phyloP scores from a whole-genome alignment of 2,329 filamentous ascomycete species.

The Mycosphaerella sp. region DNA sequence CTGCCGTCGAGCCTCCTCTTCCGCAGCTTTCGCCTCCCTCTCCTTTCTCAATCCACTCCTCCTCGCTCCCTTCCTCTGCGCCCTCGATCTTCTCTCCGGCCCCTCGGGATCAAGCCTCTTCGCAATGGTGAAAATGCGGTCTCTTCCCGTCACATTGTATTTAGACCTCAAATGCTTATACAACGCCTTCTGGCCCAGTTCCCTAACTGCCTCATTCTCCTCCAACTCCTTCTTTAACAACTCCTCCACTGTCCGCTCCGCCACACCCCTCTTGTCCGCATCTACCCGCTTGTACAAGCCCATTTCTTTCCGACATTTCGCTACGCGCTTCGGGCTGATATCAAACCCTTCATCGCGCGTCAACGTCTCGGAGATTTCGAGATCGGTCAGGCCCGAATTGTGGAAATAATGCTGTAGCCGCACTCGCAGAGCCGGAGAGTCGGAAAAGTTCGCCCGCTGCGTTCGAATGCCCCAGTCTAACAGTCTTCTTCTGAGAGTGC shows the following conservation, averaged over 20 bases:
- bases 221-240: constrained; percentile 5
- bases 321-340: neutral
- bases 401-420: constrained; percentile 11
- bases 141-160: constrained; percentile 9
- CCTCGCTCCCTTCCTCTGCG: constrained; percentile 5
- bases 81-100: constrained; percentile 3
- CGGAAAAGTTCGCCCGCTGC: constrained; percentile 7
- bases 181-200: constrained; percentile 6
- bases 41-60: constrained; percentile 9
- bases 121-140: constrained; percentile 7
- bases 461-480: constrained; percentile 4
- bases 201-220: constrained; percentile 1
- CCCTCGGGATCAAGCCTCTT: constrained; percentile 12
- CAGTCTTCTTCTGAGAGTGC: constrained; percentile 5
- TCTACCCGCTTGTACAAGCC: constrained; percentile 10
- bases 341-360: constrained; percentile 6
- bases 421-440: constrained; percentile 8
- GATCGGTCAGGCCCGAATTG: constrained; percentile 4
- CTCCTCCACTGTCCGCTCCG: constrained; percentile 5
- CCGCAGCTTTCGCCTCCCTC: constrained; percentile 1
- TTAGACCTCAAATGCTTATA: constrained; percentile 8
- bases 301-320: constrained; percentile 13
- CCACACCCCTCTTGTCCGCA: neutral
- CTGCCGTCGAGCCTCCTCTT: neutral
- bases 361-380: constrained; percentile 1